Evolutionary conservation across 192 early-diverging fungal genomes (phyloP).

Genomic region (Cetraspora pellucida): DNA sequence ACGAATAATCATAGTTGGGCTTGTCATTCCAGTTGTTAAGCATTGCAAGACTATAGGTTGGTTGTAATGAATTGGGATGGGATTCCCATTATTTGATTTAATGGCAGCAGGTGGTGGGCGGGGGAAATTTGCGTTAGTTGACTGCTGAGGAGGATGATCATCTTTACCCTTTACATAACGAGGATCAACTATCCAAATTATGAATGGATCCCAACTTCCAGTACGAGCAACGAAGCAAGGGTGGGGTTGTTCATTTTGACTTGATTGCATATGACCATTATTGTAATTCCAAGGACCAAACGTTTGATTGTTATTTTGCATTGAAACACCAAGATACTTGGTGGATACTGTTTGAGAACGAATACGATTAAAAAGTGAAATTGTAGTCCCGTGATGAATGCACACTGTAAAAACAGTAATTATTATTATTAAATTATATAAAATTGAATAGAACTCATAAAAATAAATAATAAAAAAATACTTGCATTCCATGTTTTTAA

Average conservation of each 20-base stretch:
- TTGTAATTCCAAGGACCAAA: slow-evolving; percentile 46
- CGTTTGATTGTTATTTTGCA: slow-evolving; percentile 42
- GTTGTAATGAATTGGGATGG: slow-evolving; percentile 82
- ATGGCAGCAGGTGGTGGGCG: slow-evolving; percentile 77
- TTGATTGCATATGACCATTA: background rate
- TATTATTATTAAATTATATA: background rate
- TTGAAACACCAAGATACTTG: slow-evolving; percentile 74
- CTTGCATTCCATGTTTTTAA: slow-evolving; percentile 76
- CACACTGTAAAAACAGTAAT: slow-evolving; percentile 57
- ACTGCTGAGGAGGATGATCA: slow-evolving; percentile 54
- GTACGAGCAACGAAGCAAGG: slow-evolving; percentile 78
- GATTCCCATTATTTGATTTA: slow-evolving; percentile 59
- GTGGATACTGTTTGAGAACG: slow-evolving; percentile 90
- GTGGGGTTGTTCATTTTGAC: slow-evolving; percentile 38
- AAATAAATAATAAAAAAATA: background rate
- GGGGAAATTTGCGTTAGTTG: slow-evolving; percentile 60
- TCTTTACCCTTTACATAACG: slow-evolving; percentile 52
- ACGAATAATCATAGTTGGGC: slow-evolving; percentile 79
- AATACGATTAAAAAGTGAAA: slow-evolving; percentile 88
- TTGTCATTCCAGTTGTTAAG: slow-evolving; percentile 82
- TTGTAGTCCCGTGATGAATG: slow-evolving; percentile 82
- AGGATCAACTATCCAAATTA: slow-evolving; percentile 81
- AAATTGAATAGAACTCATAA: background rate
- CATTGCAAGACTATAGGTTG: slow-evolving; percentile 87
- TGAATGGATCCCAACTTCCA: slow-evolving; percentile 85